Percentiles rank a stretch among this genome's conserved stretches.
Conservation (phyloP, 441 rosid genomes). For the Erysimum cheiri region DNA sequence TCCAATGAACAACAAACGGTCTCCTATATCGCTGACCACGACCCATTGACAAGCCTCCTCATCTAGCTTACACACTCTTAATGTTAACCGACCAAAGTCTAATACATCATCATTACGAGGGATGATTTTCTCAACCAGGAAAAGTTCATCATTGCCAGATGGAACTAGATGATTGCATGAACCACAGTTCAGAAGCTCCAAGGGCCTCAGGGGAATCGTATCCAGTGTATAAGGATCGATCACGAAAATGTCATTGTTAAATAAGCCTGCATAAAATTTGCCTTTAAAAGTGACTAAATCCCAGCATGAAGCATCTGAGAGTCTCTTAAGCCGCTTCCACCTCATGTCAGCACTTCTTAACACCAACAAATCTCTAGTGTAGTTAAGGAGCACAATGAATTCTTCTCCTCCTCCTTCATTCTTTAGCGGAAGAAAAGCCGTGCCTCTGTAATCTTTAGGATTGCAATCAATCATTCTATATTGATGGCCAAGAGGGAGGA, state of each 20-base stretch:
- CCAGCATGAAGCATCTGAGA: background rate
- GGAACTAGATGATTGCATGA: no score
- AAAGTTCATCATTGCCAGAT: no score
- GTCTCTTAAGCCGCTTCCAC: background rate
- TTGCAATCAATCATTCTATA: background rate
- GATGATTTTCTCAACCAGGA: no score
- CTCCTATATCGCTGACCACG: background rate
- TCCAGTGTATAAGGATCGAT: conserved; percentile 18
- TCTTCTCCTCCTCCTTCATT: background rate
- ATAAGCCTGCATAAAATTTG: conserved; percentile 1
- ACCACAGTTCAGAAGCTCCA: background rate
- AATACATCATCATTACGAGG: background rate
- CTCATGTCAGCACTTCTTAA: conserved; percentile 12
- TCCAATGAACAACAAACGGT: background rate
- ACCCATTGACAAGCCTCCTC: conserved; percentile 1
- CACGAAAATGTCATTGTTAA: background rate
- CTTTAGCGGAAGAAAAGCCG: background rate
- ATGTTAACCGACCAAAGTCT: background rate
- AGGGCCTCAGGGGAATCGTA: background rate
- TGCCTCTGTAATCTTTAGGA: background rate
- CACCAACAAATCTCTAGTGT: background rate
- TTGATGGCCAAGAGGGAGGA: background rate
- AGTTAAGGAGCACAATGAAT: background rate
- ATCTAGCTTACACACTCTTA: conserved; percentile 6
- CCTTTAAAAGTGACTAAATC: conserved; percentile 1